Base-by-base conservation (phyloP, 1,284 basidiomycete genomes). In the Calocybe gambosa region DNA sequence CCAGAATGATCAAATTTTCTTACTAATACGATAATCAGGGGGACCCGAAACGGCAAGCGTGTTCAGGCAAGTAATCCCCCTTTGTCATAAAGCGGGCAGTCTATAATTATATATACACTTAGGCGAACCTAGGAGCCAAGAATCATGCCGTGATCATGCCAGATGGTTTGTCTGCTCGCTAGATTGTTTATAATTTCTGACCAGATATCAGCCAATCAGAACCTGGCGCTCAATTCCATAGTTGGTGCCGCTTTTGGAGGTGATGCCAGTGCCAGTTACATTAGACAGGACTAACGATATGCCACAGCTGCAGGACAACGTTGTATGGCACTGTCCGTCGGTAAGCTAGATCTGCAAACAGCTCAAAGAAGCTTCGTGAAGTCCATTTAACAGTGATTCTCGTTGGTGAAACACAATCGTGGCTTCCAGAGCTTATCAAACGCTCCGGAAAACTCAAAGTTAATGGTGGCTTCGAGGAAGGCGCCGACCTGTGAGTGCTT, bases 101-200 rank as follows among this genome's bases (percentile, higher is more conserved):
- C 41, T 38, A n/a, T 47, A 46, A 50, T 51, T 9, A 34, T 31
- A 38, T 38, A 38, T 12, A 39, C 38, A 12, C 35, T 40, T 41
- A 83, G 78, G 88, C 90, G 26, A 98, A 98, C 62, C 68, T 98
- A 63, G 95, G 94, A 23, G 95, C 95, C 31, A 99, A 99, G 74
- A 99, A 97, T 62, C 94, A 97, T 65, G 90, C 84, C 41, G 82
- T 98, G 41, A 66, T 98, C 55, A 93, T 97, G 89, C 91, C 93
- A 21, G 95, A 98, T 65, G 89, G 89, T 91, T 49, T 46, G 67
- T 55, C 25, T 31, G 20, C 39, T 36, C 13, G 16, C 40, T 50
- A 15, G 6, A 38, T 23, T 34, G 39, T n/a, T 47, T 43, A 37
- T 46, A 10, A 20, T 31, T n/a, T 20, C 43, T 21, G 42, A 42